These are phyloP conservation scores for Backusella tuberculispora DNA, from an alignment of 192 early-diverging fungal species.

Conservation along the genomic window DNA sequence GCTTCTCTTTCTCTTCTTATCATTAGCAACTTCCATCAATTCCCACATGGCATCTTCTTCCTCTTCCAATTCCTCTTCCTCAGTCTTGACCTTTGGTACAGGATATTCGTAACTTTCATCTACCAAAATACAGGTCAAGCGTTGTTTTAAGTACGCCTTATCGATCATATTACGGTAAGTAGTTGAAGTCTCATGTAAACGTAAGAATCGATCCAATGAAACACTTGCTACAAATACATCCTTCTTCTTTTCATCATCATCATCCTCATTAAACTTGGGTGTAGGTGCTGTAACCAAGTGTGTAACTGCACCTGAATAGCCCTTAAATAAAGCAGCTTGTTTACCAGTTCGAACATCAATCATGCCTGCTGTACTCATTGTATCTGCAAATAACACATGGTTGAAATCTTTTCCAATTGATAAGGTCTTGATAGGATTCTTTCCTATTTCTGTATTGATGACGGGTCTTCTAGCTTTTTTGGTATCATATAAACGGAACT, in stretches of 20 bases:
- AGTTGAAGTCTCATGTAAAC: constrained; percentile 69
- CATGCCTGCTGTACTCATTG: constrained; percentile 60
- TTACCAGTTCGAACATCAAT: constrained; percentile 63
- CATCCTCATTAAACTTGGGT: constrained; percentile 2
- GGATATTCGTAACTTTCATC: constrained; percentile 53
- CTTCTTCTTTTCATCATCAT: constrained; percentile 3
- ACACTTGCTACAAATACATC: constrained; percentile 48
- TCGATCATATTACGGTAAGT: constrained; percentile 52
- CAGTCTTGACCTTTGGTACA: constrained; percentile 22
- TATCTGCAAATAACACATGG: constrained; percentile 70
- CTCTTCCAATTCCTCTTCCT: constrained; percentile 42
- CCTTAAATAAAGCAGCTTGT: constrained; percentile 64
- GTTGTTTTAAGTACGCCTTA: constrained; percentile 81
- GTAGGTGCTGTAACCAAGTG: constrained; percentile 14
- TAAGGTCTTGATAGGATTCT: constrained; percentile 66
- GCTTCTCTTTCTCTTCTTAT: constrained; percentile 33
- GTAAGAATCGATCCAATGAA: constrained; percentile 76
- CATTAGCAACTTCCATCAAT: constrained; percentile 42
- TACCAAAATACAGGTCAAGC: constrained; percentile 66
- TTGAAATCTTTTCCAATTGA: constrained; percentile 47
- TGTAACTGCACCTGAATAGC: constrained; percentile 60
- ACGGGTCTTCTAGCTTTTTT: constrained; percentile 70
- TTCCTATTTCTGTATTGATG: constrained; percentile 66
- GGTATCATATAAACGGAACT: constrained; percentile 88
- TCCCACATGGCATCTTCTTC: constrained; percentile 76